Evolutionary conservation across 2,329 filamentous ascomycete species (phyloP).

Genomic region (Aspergillus novoparasiticus): DNA sequence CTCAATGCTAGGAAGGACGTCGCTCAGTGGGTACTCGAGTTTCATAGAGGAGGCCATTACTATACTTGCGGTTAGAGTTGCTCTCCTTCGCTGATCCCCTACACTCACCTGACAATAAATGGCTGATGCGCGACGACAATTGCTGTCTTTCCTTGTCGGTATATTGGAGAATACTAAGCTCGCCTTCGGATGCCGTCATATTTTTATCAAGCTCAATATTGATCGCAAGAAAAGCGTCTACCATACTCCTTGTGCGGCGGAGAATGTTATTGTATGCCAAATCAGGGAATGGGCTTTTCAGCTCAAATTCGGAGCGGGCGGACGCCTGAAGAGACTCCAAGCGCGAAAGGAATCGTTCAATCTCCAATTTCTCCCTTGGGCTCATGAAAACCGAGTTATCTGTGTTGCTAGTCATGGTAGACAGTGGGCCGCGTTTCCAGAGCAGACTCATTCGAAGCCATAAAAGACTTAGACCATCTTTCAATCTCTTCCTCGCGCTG

Average conservation of each 20-base stretch:
- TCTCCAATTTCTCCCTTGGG: slow-evolving; percentile 80
- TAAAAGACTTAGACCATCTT: slow-evolving; percentile 84
- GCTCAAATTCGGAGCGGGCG: slow-evolving; percentile 83
- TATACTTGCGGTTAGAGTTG: slow-evolving; percentile 49
- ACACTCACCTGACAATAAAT: slow-evolving; percentile 67
- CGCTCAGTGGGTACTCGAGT: slow-evolving; percentile 88
- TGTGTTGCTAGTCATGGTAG: slow-evolving; percentile 65
- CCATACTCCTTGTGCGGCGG: slow-evolving; percentile 76
- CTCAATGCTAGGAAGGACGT: slow-evolving; percentile 81
- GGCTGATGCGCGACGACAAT: slow-evolving; percentile 85
- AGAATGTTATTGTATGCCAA: slow-evolving; percentile 74
- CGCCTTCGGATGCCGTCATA: slow-evolving; percentile 72
- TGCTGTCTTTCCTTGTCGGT: slow-evolving; percentile 78
- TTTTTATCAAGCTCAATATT: slow-evolving; percentile 87
- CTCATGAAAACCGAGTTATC: slow-evolving; percentile 73
- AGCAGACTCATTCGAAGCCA: slow-evolving; percentile 95
- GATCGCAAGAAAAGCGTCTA: slow-evolving; percentile 96
- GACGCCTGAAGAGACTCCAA: slow-evolving; percentile 73
- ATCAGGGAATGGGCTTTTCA: slow-evolving; percentile 82
- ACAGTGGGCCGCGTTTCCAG: slow-evolving; percentile 91
- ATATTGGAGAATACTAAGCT: slow-evolving; percentile 76
- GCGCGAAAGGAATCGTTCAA: slow-evolving; percentile 76
- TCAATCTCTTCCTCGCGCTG: slow-evolving; percentile 82
- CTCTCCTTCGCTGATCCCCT: background rate
- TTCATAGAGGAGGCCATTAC: slow-evolving; percentile 93